Conservation (phyloP, 202 grass and related monocot genomes). For the Saccharum hybrid region DNA sequence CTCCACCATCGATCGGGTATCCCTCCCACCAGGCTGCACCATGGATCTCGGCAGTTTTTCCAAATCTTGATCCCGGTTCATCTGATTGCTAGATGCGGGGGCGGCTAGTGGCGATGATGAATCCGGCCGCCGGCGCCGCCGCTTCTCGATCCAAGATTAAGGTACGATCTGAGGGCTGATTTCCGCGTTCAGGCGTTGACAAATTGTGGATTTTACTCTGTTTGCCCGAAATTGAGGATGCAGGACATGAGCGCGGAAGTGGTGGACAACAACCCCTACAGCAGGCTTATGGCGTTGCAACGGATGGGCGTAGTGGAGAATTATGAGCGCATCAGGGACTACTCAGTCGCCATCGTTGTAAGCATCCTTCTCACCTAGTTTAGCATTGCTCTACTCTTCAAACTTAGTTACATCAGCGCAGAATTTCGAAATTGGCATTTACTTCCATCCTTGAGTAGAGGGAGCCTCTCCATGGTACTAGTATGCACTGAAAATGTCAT, state of each 20-base stretch:
- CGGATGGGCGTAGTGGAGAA: conserved; percentile 95
- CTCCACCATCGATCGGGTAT: conserved; percentile 56
- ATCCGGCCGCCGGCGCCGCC: conserved; percentile 24
- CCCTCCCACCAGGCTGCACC: not conserved
- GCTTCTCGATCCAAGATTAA: conserved; percentile 60
- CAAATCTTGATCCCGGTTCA: not conserved
- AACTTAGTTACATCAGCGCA: not conserved
- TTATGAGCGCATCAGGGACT: conserved; percentile 86
- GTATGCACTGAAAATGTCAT: not conserved
- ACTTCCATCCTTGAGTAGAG: not conserved
- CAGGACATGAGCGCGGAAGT: conserved; percentile 99
- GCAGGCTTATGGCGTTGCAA: conserved; percentile 93
- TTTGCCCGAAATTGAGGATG: conserved; percentile 16
- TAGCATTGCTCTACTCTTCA: not conserved
- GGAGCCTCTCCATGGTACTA: not conserved
- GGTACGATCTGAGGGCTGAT: conserved; percentile 44
- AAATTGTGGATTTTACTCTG: not conserved
- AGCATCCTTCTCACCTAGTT: conserved; percentile 26
- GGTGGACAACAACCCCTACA: conserved; percentile 92
- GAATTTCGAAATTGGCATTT: not conserved
- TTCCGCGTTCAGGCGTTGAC: too few species aligned
- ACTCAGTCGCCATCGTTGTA: conserved; percentile 88
- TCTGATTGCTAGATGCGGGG: conserved; percentile 57
- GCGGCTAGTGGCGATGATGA: conserved; percentile 47
- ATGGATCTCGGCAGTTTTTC: conserved; percentile 17